phyloP scores from a whole-genome alignment of 2,329 filamentous ascomycete genomes.

The Aspergillus sp. region DNA sequence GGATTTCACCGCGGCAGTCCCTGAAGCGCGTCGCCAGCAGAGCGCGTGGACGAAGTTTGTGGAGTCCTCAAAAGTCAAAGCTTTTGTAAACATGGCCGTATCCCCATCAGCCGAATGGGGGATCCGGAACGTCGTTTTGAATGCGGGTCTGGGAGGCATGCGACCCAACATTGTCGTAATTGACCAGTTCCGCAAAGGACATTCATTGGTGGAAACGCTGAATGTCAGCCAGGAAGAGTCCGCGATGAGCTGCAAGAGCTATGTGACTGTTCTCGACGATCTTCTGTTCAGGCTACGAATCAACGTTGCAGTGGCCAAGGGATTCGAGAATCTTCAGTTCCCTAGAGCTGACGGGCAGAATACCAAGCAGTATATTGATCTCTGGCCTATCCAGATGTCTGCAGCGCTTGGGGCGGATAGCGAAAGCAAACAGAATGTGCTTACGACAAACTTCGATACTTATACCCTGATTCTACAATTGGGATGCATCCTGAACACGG shows the following conservation, averaged over 20 bases:
- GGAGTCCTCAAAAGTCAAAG: conserved; percentile 78
- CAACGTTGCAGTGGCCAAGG: conserved; percentile 78
- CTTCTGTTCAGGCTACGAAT: conserved; percentile 69
- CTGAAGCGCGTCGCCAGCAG: conserved; percentile 75
- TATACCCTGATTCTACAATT: conserved; percentile 82
- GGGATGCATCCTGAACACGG: conserved; percentile 75
- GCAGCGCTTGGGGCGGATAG: conserved; percentile 66
- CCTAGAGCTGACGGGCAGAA: conserved; percentile 54
- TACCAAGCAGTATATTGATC: conserved; percentile 71
- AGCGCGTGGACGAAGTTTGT: conserved; percentile 80
- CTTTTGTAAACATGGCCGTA: conserved; percentile 80
- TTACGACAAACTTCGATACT: conserved; percentile 87
- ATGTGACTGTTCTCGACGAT: conserved; percentile 78
- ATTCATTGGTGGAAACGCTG: conserved; percentile 53
- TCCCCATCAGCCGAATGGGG: conserved; percentile 81
- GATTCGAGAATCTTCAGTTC: conserved; percentile 69
- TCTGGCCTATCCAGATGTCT: conserved; percentile 93
- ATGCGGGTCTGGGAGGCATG: conserved; percentile 79
- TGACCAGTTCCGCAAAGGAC: conserved; percentile 62
- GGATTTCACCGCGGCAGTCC: conserved; percentile 70
- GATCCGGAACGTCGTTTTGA: conserved; percentile 71
- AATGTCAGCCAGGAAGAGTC: conserved; percentile 51
- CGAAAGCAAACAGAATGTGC: conserved; percentile 56
- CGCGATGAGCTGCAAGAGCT: conserved; percentile 63
- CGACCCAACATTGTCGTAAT: conserved; percentile 80